phyloP scores from a whole-genome alignment of 1,284 basidiomycete genomes.

The Sutorius eximius region DNA sequence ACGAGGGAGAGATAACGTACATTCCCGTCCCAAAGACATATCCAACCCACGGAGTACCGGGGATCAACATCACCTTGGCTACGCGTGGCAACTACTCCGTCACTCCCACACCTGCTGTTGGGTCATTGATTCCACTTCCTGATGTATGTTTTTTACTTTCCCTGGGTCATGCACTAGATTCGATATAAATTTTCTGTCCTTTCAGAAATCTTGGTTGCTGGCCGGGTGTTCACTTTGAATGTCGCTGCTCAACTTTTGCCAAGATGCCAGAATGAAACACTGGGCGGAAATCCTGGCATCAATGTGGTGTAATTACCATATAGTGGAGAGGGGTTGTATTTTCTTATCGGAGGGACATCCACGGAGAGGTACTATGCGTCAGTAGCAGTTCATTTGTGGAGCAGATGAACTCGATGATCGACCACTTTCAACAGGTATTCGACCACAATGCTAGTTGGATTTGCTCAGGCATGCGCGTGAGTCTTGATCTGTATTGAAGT shows the following conservation, averaged over 20 bases:
- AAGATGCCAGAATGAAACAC: constrained; percentile 11
- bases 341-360: constrained; percentile 28
- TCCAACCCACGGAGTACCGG: constrained; percentile 23
- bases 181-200: background rate
- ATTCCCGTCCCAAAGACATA: constrained; percentile 24
- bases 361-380: constrained; percentile 32
- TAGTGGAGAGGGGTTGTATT: constrained; percentile 23
- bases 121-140: constrained; percentile 21
- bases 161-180: background rate
- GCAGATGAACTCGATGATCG: background rate
- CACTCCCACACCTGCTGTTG: constrained; percentile 20
- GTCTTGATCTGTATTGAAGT: background rate
- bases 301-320: constrained; percentile 19
- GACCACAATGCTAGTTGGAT: constrained; percentile 24
- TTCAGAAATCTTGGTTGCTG: constrained; percentile 20
- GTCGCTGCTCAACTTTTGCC: constrained; percentile 29
- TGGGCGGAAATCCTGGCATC: constrained; percentile 14
- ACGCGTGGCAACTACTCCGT: constrained; percentile 18
- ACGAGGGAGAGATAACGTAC: constrained; percentile 19
- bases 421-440: constrained; percentile 22
- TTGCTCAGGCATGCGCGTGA: constrained; percentile 33
- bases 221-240: constrained; percentile 17
- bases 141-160: constrained; percentile 9
- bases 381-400: background rate
- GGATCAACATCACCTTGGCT: constrained; percentile 25